Percentiles rank a stretch among this genome's conserved stretches.
These are phyloP conservation scores for Caryopteris hybrid DNA, from an alignment of 305 asterid genomes.

Conservation along the genomic window DNA sequence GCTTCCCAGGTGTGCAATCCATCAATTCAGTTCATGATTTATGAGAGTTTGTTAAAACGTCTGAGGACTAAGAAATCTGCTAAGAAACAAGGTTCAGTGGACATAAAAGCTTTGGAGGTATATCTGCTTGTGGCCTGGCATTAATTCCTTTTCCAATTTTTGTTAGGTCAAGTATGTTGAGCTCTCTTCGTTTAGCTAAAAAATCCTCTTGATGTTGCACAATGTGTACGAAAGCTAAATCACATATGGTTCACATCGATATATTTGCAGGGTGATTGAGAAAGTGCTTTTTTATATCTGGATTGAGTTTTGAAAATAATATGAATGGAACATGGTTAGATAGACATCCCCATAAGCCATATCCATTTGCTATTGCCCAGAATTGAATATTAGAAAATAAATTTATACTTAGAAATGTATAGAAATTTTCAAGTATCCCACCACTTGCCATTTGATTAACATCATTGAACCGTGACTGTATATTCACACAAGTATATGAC, in stretches of 20 bases:
- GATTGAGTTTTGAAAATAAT: background rate
- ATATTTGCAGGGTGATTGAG: background rate
- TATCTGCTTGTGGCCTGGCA: background rate
- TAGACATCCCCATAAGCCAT: background rate
- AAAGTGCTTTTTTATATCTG: constrained; percentile 2
- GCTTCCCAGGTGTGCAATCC: constrained; percentile 82
- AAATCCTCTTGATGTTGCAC: constrained; percentile 1
- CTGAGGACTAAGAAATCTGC: constrained; percentile 61
- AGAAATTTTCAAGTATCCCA: too few relatives aligned
- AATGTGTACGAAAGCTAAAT: constrained; percentile 9
- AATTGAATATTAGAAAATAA: too few relatives aligned
- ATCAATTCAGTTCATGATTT: constrained; percentile 93
- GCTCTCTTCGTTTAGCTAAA: too few relatives aligned
- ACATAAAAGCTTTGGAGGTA: constrained; percentile 74
- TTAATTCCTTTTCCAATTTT: background rate
- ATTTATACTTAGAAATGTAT: too few relatives aligned
- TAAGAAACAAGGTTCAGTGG: constrained; percentile 36
- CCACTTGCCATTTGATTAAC: too few relatives aligned
- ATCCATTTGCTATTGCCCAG: background rate
- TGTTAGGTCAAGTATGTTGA: too few relatives aligned
- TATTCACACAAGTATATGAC: too few relatives aligned
- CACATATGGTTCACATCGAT: constrained; percentile 6
- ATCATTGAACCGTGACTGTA: too few relatives aligned
- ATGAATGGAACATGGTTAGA: background rate
- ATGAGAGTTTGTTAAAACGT: constrained; percentile 70